Conservation (phyloP, 208 protist genomes). For the Tritrichomonas foetus region DNA sequence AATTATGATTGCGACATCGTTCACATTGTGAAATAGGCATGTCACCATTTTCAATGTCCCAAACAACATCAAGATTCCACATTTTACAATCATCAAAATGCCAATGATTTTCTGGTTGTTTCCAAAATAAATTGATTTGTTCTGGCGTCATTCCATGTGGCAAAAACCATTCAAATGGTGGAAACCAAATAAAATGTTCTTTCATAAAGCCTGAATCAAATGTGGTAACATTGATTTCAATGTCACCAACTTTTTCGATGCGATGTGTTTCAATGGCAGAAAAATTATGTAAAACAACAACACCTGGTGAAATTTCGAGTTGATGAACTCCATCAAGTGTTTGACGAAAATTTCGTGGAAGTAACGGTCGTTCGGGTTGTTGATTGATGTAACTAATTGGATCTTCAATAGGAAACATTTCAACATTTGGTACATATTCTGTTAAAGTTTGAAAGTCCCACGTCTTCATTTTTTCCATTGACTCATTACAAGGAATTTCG, state of each 20-base stretch:
- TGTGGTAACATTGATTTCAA: neutral
- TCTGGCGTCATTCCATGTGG: neutral
- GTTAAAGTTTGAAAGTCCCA: too few species aligned
- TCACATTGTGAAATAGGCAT: too few species aligned
- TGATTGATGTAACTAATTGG: too few species aligned
- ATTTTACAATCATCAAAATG: conserved; percentile 29
- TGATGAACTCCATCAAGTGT: neutral
- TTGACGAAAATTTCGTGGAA: neutral
- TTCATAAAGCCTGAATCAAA: conserved; percentile 19
- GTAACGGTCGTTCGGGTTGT: neutral
- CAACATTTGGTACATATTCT: too few species aligned
- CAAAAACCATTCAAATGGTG: neutral
- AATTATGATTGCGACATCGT: neutral
- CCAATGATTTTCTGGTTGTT: conserved; percentile 3
- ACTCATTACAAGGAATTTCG: too few species aligned
- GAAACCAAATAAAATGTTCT: neutral
- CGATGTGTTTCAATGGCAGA: neutral
- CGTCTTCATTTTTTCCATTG: too few species aligned
- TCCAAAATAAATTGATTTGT: neutral
- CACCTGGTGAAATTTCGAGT: neutral
- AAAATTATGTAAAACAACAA: neutral
- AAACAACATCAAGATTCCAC: neutral
- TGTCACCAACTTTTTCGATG: neutral
- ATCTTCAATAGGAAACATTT: too few species aligned
- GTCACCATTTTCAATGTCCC: neutral